phyloP scores from a whole-genome alignment of 192 early-diverging fungal species.

The Umbelopsis sp. region DNA sequence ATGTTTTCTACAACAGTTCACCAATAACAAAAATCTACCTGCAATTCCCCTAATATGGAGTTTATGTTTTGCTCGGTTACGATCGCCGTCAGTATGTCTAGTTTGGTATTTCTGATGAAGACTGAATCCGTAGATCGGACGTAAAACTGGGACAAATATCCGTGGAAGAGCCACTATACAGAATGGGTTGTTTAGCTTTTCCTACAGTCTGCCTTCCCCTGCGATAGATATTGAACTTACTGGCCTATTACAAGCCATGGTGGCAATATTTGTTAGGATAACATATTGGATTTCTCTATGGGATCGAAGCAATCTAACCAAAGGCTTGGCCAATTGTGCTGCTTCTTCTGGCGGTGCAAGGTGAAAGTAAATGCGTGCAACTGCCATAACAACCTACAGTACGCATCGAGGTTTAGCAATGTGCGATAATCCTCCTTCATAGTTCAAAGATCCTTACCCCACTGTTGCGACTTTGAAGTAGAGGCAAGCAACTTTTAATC shows the following conservation, averaged over 20 bases:
- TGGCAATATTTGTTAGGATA: constrained; percentile 74
- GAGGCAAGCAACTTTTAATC: constrained; percentile 62
- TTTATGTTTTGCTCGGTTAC: constrained; percentile 69
- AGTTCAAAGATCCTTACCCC: constrained; percentile 53
- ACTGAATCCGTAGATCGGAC: constrained; percentile 75
- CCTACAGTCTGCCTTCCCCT: too few species aligned
- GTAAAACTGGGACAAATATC: constrained; percentile 79
- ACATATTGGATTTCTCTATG: constrained; percentile 81
- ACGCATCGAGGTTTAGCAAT: too few species aligned
- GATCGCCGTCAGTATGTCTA: constrained; percentile 79
- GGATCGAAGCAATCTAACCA: constrained; percentile 73
- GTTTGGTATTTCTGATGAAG: constrained; percentile 79
- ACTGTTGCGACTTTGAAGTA: constrained; percentile 85
- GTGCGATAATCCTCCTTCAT: too few species aligned
- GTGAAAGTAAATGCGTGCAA: constrained; percentile 68
- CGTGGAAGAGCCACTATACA: constrained; percentile 60
- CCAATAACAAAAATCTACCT: constrained; percentile 43
- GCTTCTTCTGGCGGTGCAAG: constrained; percentile 60
- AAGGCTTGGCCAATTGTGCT: constrained; percentile 62
- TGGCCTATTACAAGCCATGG: constrained; percentile 71
- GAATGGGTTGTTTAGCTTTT: too few species aligned
- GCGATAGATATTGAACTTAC: constrained; percentile 23
- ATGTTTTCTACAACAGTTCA: background rate
- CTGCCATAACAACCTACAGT: constrained; percentile 65
- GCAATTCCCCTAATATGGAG: constrained; percentile 73